These are phyloP conservation scores for Nicotiana otophora DNA, from an alignment of 257 asterid genomes.

Conservation along the genomic window DNA sequence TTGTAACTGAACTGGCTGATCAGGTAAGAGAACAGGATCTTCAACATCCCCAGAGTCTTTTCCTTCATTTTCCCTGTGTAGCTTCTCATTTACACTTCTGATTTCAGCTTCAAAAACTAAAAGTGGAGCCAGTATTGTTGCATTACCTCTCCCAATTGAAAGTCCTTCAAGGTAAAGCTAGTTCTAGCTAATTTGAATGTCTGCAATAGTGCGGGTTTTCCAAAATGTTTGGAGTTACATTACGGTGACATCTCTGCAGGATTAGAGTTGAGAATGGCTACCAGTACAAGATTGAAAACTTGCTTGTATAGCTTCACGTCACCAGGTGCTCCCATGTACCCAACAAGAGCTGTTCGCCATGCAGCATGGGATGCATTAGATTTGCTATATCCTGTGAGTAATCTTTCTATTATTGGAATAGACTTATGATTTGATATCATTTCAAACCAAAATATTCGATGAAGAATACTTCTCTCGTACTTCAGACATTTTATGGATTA, in stretches of 20 bases:
- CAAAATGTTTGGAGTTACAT: background rate
- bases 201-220: background rate
- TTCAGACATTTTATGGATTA: background rate
- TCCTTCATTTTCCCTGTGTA: background rate
- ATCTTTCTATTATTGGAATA: conserved; percentile 1
- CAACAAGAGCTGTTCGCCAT: conserved; percentile 96
- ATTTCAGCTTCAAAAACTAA: conserved; percentile 79
- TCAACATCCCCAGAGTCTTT: background rate
- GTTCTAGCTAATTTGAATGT: conserved; percentile 3
- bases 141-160: conserved; percentile 82
- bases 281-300: conserved; percentile 83
- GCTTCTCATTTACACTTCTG: conserved; percentile 1
- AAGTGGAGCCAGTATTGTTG: conserved; percentile 95
- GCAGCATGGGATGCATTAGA: conserved; percentile 95
- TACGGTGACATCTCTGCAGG: conserved; percentile 40
- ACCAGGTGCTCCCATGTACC: conserved; percentile 98
- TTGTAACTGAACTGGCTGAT: conserved; percentile 83
- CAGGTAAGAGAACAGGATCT: conserved; percentile 46
- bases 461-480: background rate
- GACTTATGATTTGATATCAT: background rate
- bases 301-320: conserved; percentile 95
- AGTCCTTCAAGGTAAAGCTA: conserved; percentile 57
- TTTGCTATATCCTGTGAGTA: conserved; percentile 86
- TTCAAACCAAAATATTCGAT: background rate
- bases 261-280: conserved; percentile 77